Percentiles rank a stretch among this genome's conserved stretches.
These are phyloP conservation scores for Knoxdaviesia proteae DNA, from an alignment of 2,329 filamentous ascomycete genomes.

Conservation along the genomic window DNA sequence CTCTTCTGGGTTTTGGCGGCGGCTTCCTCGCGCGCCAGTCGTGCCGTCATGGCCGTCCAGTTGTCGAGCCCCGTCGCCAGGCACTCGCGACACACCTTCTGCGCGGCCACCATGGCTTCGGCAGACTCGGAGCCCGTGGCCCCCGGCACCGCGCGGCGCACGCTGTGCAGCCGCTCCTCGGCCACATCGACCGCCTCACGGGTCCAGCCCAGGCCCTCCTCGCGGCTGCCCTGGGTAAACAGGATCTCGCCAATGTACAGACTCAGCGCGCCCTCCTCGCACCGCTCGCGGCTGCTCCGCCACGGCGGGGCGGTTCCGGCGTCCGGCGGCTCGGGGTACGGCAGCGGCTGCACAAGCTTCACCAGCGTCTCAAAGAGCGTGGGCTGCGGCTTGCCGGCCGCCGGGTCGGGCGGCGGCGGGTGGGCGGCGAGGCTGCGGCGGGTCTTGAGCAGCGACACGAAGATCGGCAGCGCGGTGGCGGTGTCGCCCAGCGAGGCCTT, in stretches of 20 bases:
- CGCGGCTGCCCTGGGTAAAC: conserved; percentile 38
- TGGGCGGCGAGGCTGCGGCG: conserved; percentile 36
- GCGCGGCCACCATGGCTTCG: conserved; percentile 4
- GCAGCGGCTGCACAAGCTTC: conserved; percentile 17
- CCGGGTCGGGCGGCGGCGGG: conserved; percentile 8
- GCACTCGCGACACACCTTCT: conserved; percentile 53
- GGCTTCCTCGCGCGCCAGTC: conserved; percentile 33
- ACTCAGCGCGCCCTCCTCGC: conserved; percentile 71
- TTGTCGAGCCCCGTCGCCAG: conserved; percentile 57
- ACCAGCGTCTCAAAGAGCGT: conserved; percentile 3
- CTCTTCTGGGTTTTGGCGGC: conserved; percentile 11
- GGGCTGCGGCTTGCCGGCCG: conserved; percentile 1
- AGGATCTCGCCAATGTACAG: conserved; percentile 89
- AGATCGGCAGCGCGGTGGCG: conserved; percentile 54
- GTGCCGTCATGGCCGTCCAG: conserved; percentile 62
- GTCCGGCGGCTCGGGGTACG: conserved; percentile 50
- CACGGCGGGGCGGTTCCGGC: conserved; percentile 48
- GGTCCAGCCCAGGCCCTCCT: conserved; percentile 73
- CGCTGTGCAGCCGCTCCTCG: conserved; percentile 38
- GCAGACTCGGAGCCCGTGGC: neutral
- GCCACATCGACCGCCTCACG: conserved; percentile 68
- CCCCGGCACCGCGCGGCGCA: conserved; percentile 5
- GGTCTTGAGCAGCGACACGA: conserved; percentile 66
- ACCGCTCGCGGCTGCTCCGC: conserved; percentile 44
- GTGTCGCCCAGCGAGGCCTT: conserved; percentile 50